These are phyloP conservation scores for Murraya paniculata DNA, from an alignment of 345 rosid species.

Conservation along the genomic window DNA sequence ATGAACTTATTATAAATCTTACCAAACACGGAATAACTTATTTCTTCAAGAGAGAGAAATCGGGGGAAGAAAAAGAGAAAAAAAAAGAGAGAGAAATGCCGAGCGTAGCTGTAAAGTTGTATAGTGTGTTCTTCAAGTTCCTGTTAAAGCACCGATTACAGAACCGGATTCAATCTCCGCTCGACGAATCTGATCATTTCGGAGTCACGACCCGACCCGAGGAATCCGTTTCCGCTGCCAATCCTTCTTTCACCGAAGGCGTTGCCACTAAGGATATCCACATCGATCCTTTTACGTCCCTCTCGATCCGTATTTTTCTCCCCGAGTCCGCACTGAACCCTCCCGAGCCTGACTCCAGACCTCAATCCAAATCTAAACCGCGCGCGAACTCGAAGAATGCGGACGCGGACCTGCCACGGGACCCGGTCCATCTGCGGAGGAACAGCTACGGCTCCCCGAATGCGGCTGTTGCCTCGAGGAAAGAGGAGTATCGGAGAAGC, in stretches of 20 bases:
- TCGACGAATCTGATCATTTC: constrained; percentile 47
- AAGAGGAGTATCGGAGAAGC: constrained; percentile 24
- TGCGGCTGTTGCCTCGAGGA: background rate
- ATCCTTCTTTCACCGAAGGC: constrained; percentile 82
- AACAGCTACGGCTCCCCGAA: constrained; percentile 49
- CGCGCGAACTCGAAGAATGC: background rate
- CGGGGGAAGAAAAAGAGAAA: background rate
- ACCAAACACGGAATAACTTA: background rate
- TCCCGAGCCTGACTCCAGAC: constrained; percentile 41
- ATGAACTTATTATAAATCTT: constrained; percentile 11
- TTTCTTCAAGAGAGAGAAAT: background rate
- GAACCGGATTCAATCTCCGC: constrained; percentile 59
- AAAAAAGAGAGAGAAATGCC: constrained; percentile 52
- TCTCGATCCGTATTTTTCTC: constrained; percentile 82
- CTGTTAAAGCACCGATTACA: constrained; percentile 78
- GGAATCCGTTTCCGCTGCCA: constrained; percentile 65
- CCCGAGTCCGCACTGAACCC: constrained; percentile 79
- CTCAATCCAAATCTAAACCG: constrained; percentile 13
- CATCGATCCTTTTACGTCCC: constrained; percentile 80
- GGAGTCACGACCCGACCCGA: constrained; percentile 84
- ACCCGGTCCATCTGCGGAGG: constrained; percentile 32
- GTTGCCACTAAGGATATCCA: constrained; percentile 97
- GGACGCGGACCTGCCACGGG: constrained; percentile 2
- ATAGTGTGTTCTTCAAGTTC: constrained; percentile 94
- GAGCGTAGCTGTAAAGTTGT: constrained; percentile 75